A percentile compares a stretch with the other conserved stretches of the same genome.
Conservation (phyloP, 805 yeast species). For the Nakazawaea molendinolei region DNA sequence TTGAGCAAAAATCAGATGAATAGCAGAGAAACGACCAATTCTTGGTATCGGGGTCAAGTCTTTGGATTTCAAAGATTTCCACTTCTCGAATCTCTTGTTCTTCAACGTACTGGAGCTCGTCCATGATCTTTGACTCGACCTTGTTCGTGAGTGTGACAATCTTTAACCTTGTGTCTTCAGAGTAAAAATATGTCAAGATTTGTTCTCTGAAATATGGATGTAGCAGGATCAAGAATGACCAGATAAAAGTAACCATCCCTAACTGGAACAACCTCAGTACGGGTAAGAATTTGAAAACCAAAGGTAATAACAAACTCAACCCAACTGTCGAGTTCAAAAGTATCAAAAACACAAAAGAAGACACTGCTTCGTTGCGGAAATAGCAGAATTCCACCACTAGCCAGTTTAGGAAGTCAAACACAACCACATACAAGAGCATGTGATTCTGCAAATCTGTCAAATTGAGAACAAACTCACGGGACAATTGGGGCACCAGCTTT, state of each 20-base stretch:
- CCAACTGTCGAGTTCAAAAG: constrained; percentile 19
- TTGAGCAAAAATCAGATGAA: constrained; percentile 45
- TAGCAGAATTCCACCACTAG: constrained; percentile 51
- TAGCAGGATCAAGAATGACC: constrained; percentile 38
- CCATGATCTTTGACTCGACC: constrained; percentile 35
- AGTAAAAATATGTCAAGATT: constrained; percentile 40
- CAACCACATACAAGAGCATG: constrained; percentile 56
- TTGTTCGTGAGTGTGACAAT: constrained; percentile 41
- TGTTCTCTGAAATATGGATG: constrained; percentile 51
- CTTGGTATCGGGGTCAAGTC: constrained; percentile 36
- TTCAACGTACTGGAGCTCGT: constrained; percentile 31
- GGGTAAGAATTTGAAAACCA: constrained; percentile 13
- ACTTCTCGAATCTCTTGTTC: constrained; percentile 43
- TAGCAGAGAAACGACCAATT: constrained; percentile 64
- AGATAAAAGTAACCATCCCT: constrained; percentile 32
- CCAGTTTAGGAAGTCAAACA: constrained; percentile 51
- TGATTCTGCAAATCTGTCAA: constrained; percentile 81
- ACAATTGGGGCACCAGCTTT: constrained; percentile 70
- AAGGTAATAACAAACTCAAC: constrained; percentile 6
- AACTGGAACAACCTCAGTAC: constrained; percentile 23
- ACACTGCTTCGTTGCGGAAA: constrained; percentile 56
- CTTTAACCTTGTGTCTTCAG: constrained; percentile 59
- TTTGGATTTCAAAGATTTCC: constrained; percentile 66
- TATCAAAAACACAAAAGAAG: constrained; percentile 42
- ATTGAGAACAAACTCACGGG: constrained; percentile 71